A percentile compares a stretch with the other conserved stretches of the same genome.
Conservation (phyloP, 352 stramenopile genomes). For the Globisporangium spiculum region DNA sequence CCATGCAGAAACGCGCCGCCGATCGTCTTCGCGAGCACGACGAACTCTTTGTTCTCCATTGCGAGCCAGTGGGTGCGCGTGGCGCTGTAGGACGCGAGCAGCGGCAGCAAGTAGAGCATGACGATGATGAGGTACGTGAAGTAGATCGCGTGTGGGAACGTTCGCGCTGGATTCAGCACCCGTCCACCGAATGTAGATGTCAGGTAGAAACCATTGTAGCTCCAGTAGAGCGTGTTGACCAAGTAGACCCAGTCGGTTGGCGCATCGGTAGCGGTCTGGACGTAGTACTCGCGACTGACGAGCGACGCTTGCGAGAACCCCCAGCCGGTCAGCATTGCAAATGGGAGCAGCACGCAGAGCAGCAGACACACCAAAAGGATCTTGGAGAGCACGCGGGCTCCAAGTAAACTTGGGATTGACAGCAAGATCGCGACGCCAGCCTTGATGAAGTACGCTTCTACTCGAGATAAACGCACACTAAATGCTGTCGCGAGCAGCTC, state of each 20-base stretch:
- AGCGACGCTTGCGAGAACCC: slow-evolving; percentile 19
- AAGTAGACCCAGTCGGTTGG: slow-evolving; percentile 71
- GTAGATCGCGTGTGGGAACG: slow-evolving; percentile 61
- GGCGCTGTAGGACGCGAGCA: slow-evolving; percentile 67
- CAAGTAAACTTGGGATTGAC: slow-evolving; percentile 25
- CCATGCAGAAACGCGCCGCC: slow-evolving; percentile 69
- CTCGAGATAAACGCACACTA: not conserved
- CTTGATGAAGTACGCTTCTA: slow-evolving; percentile 17
- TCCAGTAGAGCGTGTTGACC: slow-evolving; percentile 94
- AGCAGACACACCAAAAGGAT: slow-evolving; percentile 19
- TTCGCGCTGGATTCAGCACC: slow-evolving; percentile 56
- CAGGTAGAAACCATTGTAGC: slow-evolving; percentile 89
- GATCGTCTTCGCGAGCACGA: slow-evolving; percentile 57
- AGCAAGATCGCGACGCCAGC: slow-evolving; percentile 21
- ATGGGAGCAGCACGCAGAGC: slow-evolving; percentile 47
- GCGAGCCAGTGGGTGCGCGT: slow-evolving; percentile 36
- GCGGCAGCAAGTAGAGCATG: slow-evolving; percentile 76
- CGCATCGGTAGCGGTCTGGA: slow-evolving; percentile 13
- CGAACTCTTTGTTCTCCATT: slow-evolving; percentile 83
- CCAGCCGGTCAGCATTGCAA: slow-evolving; percentile 51
- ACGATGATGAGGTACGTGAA: slow-evolving; percentile 57
- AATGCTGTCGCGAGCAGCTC: slow-evolving; percentile 13
- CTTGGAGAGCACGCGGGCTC: slow-evolving; percentile 63
- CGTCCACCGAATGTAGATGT: slow-evolving; percentile 82
- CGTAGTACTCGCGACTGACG: not conserved